These are phyloP conservation scores for Penicillium sp. DNA, from an alignment of 2,329 filamentous ascomycete genomes.

Conservation along the genomic window DNA sequence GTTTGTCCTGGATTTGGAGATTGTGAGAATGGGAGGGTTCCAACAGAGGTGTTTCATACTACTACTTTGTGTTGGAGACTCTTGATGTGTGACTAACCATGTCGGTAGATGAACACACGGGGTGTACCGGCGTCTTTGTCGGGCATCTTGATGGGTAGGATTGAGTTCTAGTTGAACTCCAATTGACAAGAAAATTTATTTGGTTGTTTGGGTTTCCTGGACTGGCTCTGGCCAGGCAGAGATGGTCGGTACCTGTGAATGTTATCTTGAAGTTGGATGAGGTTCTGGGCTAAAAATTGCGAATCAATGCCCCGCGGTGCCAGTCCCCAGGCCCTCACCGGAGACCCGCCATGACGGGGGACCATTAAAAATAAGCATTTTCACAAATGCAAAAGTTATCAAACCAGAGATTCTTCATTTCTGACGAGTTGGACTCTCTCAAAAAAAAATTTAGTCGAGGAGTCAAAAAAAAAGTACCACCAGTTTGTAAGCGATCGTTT, in stretches of 20 bases:
- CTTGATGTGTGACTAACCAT: constrained; percentile 23
- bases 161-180: neutral
- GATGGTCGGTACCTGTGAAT: too few species aligned
- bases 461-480: too few species aligned
- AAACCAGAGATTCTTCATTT: too few species aligned
- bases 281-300: too few species aligned
- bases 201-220: too few species aligned
- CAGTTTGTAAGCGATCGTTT: too few species aligned
- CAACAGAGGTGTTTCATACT: neutral
- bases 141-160: constrained; percentile 23
- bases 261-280: neutral
- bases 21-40: too few species aligned
- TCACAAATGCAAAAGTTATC: too few species aligned
- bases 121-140: constrained; percentile 35
- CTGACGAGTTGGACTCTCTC: too few species aligned
- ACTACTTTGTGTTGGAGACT: neutral
- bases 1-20: constrained; percentile 31
- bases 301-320: neutral
- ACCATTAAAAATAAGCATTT: neutral
- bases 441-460: too few species aligned
- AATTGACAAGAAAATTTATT: too few species aligned
- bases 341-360: neutral
- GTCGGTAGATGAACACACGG: constrained; percentile 36
- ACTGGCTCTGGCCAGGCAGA: too few species aligned
- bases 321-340: neutral